A percentile compares a stretch with the other conserved stretches of the same genome.
phyloP scores from a whole-genome alignment of 2,329 filamentous ascomycete species.

The Pezizomycotina sp. region DNA sequence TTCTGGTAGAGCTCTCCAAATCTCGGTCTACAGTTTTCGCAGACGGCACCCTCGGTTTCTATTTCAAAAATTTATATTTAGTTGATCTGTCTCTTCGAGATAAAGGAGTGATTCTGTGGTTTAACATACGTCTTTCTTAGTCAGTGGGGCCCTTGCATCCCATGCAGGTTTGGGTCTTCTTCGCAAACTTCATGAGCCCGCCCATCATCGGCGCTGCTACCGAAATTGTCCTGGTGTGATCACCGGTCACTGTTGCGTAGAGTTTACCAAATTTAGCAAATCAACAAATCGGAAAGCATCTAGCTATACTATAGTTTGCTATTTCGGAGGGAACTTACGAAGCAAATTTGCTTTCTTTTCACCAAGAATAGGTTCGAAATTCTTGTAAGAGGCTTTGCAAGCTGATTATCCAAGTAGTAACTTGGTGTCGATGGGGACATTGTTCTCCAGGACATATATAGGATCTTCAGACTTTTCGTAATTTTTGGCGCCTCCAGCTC shows the following conservation, averaged over 20 bases:
- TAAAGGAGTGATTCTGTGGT: too few relatives aligned
- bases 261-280: constrained; percentile 4
- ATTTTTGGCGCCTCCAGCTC: constrained; percentile 73
- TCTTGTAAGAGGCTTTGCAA: constrained; percentile 79
- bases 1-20: constrained; percentile 89
- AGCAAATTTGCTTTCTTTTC: constrained; percentile 78
- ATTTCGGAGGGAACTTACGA: constrained; percentile 25
- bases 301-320: not conserved
- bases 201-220: constrained; percentile 82
- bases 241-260: constrained; percentile 48
- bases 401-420: constrained; percentile 99
- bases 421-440: constrained; percentile 91
- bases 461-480: constrained; percentile 96
- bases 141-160: constrained; percentile 94
- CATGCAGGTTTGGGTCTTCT: constrained; percentile 97
- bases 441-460: constrained; percentile 92
- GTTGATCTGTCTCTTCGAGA: too few relatives aligned
- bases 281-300: not conserved
- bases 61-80: too few relatives aligned
- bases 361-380: constrained; percentile 94
- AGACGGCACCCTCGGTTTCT: constrained; percentile 77
- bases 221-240: constrained; percentile 85
- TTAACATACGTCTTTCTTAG: constrained; percentile 53
- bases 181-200: constrained; percentile 94
- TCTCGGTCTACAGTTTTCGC: constrained; percentile 64